phyloP scores from a whole-genome alignment of 2,329 filamentous ascomycete species.

The Trichophyton simii region DNA sequence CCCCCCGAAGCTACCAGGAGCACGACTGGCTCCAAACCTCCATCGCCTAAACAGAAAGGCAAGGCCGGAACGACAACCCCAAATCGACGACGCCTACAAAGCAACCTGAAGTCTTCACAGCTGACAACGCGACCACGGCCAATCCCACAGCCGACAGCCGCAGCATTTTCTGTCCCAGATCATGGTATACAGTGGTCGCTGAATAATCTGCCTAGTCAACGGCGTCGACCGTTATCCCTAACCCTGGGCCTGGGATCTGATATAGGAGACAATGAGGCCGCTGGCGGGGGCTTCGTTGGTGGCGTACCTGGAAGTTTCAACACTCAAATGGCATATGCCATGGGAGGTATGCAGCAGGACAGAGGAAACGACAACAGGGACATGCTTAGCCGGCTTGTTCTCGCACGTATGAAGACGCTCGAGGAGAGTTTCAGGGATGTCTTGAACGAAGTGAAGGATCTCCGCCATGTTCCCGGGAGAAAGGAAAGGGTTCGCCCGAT shows the following conservation, averaged over 20 bases:
- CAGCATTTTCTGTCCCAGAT: slow-evolving; percentile 46
- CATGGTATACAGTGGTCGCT: slow-evolving; percentile 43
- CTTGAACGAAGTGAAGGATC: slow-evolving; percentile 62
- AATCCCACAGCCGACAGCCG: slow-evolving; percentile 8
- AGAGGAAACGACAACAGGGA: slow-evolving; percentile 46
- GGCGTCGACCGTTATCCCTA: slow-evolving; percentile 47
- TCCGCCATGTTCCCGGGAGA: slow-evolving; percentile 33
- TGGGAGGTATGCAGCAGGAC: slow-evolving; percentile 42
- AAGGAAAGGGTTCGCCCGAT: slow-evolving; percentile 2
- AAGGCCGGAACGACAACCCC: slow-evolving; percentile 3
- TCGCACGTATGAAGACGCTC: slow-evolving; percentile 83
- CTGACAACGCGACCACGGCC: not conserved
- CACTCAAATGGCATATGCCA: slow-evolving; percentile 65
- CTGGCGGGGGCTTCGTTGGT: slow-evolving; percentile 48
- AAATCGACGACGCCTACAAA: not conserved
- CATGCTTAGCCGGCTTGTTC: slow-evolving; percentile 65
- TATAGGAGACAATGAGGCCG: slow-evolving; percentile 49
- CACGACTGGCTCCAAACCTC: not conserved
- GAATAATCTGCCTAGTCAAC: slow-evolving; percentile 25
- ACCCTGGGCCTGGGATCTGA: slow-evolving; percentile 66
- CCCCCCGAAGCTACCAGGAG: slow-evolving; percentile 17
- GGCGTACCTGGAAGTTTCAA: slow-evolving; percentile 61
- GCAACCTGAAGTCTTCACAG: not conserved
- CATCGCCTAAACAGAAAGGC: not conserved
- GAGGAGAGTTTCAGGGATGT: slow-evolving; percentile 85